Percentiles rank a stretch among this genome's conserved stretches.
Evolutionary conservation across 1,139 yeast genomes (phyloP).

Genomic region (Geotrichum phurueaensis): DNA sequence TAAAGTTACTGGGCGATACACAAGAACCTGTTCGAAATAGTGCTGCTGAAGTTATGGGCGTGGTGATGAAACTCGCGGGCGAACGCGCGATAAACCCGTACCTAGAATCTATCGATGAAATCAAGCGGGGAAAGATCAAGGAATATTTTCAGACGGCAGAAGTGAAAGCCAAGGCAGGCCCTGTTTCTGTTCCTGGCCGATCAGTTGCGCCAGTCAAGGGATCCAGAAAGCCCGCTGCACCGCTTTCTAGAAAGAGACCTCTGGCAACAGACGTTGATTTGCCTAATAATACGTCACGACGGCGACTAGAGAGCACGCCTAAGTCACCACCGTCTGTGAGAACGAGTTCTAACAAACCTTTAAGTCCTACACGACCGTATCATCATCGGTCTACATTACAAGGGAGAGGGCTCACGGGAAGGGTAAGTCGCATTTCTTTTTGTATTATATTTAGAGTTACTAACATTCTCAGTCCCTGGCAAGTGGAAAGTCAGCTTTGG

Average conservation of each 20-base stretch:
- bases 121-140: conserved; percentile 56
- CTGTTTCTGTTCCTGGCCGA: background rate
- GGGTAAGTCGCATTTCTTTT: background rate
- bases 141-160: conserved; percentile 53
- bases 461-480: conserved; percentile 6
- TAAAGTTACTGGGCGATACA: conserved; percentile 68
- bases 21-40: conserved; percentile 80
- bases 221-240: background rate
- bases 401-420: conserved; percentile 8
- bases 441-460: background rate
- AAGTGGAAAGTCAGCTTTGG: background rate
- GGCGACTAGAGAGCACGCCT: background rate
- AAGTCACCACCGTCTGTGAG: background rate
- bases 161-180: conserved; percentile 37
- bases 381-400: background rate
- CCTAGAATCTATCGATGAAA: conserved; percentile 68
- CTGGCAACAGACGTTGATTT: background rate
- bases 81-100: conserved; percentile 57
- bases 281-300: background rate
- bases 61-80: conserved; percentile 75
- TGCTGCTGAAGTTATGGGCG: conserved; percentile 75
- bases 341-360: background rate
- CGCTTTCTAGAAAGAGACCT: background rate
- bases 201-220: background rate
- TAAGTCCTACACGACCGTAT: background rate